A percentile compares a stretch with the other conserved stretches of the same genome.
Evolutionary conservation across 305 asterid species (phyloP).

Genomic region (Ajuga reptans): DNA sequence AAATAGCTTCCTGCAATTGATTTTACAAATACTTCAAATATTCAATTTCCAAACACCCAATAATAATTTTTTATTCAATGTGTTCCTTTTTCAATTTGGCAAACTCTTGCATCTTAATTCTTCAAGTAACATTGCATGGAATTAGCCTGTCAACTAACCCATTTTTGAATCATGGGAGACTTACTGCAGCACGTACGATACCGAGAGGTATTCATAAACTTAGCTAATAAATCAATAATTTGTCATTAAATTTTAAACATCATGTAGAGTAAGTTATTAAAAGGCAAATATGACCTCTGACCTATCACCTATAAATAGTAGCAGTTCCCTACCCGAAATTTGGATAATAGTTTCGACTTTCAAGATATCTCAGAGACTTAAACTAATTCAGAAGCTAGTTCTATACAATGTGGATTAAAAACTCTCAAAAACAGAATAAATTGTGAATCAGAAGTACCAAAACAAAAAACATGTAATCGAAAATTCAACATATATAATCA

Average conservation of each 20-base stretch:
- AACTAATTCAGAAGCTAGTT: not conserved
- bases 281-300: not conserved
- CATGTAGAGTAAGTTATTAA: not conserved
- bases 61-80: not conserved
- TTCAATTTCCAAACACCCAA: not conserved
- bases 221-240: not conserved
- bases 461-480: not conserved
- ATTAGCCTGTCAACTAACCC: not conserved
- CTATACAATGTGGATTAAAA: not conserved
- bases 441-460: not conserved
- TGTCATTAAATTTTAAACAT: not conserved
- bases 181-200: not conserved
- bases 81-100: not conserved
- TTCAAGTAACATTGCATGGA: not conserved
- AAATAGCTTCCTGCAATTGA: conserved; percentile 52
- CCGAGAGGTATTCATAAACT: not conserved
- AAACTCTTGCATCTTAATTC: not conserved
- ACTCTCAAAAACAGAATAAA: not conserved
- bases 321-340: not conserved
- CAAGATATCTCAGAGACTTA: not conserved
- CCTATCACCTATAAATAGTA: not conserved
- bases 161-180: not conserved
- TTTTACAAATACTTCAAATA: not conserved
- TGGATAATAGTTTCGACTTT: not conserved
- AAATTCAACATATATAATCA: not conserved